Evolutionary conservation across 2,329 filamentous ascomycete genomes (phyloP).

Genomic region (Delphinella strobiligena): DNA sequence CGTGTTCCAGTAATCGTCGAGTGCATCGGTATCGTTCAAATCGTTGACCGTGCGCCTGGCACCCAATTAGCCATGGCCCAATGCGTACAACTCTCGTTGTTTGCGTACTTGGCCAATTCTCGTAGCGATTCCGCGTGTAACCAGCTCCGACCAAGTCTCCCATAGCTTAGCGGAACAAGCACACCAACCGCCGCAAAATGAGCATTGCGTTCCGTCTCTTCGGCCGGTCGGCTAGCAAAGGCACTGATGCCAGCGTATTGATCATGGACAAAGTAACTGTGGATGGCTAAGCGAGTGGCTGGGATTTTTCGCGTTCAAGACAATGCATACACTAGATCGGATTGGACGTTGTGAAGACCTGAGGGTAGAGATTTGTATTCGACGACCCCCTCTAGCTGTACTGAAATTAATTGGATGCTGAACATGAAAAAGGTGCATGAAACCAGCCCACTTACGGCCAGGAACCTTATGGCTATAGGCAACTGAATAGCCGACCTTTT

Average conservation of each 20-base stretch:
- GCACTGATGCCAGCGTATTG: constrained; percentile 80
- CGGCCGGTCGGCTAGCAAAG: constrained; percentile 73
- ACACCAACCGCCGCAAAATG: constrained; percentile 87
- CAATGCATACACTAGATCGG: constrained; percentile 55
- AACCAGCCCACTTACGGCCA: constrained; percentile 40
- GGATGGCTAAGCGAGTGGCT: neutral
- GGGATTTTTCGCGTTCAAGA: neutral
- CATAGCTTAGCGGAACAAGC: constrained; percentile 74
- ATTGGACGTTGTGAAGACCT: constrained; percentile 74
- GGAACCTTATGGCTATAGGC: constrained; percentile 68
- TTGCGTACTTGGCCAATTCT: constrained; percentile 54
- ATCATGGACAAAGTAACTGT: constrained; percentile 81
- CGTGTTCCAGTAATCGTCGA: constrained; percentile 73
- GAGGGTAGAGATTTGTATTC: constrained; percentile 96
- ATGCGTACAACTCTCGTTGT: neutral
- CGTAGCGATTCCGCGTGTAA: constrained; percentile 68
- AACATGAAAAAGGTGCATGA: constrained; percentile 1
- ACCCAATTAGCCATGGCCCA: neutral
- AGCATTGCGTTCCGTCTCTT: constrained; percentile 71
- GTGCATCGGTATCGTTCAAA: constrained; percentile 45
- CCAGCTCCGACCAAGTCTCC: constrained; percentile 80
- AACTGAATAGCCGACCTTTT: constrained; percentile 53
- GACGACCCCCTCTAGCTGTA: constrained; percentile 67
- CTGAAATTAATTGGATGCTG: constrained; percentile 18
- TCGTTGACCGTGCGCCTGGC: constrained; percentile 48